These are phyloP conservation scores for Penicillium arizonense DNA, from an alignment of 495 filamentous ascomycete species.

Conservation along the genomic window DNA sequence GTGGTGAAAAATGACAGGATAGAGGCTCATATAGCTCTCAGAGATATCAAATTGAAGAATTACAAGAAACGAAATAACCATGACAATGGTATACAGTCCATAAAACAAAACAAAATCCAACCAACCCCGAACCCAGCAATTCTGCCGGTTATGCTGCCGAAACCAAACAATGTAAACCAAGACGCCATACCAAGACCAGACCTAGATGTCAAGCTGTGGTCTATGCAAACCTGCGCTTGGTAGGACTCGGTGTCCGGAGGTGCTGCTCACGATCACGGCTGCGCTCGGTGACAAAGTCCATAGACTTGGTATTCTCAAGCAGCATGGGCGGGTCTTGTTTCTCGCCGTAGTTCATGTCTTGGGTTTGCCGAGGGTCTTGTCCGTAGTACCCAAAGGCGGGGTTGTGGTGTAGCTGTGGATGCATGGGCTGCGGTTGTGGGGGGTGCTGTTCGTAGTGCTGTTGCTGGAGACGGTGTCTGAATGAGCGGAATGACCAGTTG, in stretches of 20 bases:
- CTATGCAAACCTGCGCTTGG: conserved; percentile 33
- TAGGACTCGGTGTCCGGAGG: conserved; percentile 39
- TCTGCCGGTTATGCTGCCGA: conserved; percentile 7
- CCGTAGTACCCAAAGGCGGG: conserved; percentile 27
- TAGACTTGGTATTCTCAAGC: conserved; percentile 31
- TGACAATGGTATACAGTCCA: conserved; percentile 5
- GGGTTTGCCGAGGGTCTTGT: conserved; percentile 15
- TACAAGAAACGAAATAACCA: conserved; percentile 9
- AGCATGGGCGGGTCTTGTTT: conserved; percentile 33
- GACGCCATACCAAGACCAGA: conserved; percentile 14
- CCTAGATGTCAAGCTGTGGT: background rate
- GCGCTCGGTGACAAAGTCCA: conserved; percentile 35
- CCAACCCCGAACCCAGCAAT: conserved; percentile 4
- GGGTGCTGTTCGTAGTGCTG: conserved; percentile 29
- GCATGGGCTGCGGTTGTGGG: conserved; percentile 21
- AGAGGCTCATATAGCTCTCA: background rate
- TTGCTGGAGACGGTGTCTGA: conserved; percentile 38
- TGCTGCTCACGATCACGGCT: conserved; percentile 35
- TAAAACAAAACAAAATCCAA: background rate
- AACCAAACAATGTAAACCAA: conserved; percentile 5
- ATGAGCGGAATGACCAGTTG: conserved; percentile 49
- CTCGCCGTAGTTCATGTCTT: conserved; percentile 12
- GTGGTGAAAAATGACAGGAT: background rate
- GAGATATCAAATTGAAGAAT: background rate
- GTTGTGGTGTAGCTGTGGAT: conserved; percentile 24